Percentiles rank a stretch among this genome's conserved stretches.
These are phyloP conservation scores for Margaritispora aquatica DNA, from an alignment of 495 filamentous ascomycete genomes.

Conservation along the genomic window DNA sequence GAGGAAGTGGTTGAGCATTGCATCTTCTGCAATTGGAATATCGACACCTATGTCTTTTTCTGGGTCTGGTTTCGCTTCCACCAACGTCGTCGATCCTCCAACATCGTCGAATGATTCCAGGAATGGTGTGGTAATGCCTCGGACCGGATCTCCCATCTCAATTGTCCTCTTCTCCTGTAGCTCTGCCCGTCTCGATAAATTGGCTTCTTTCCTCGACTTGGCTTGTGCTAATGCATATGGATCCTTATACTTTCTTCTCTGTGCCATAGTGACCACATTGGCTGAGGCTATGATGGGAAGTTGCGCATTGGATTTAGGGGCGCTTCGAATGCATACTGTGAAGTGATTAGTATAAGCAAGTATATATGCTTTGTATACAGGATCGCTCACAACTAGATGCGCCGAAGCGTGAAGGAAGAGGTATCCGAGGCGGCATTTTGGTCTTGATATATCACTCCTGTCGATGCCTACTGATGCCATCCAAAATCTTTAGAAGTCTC, in stretches of 20 bases:
- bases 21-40: conserved; percentile 29
- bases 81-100: conserved; percentile 21
- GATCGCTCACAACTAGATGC: conserved; percentile 52
- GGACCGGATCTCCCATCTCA: conserved; percentile 67
- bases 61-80: conserved; percentile 32
- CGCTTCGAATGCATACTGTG: conserved; percentile 43
- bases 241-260: conserved; percentile 43
- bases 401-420: conserved; percentile 53
- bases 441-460: background rate
- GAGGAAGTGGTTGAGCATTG: conserved; percentile 69
- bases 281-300: conserved; percentile 18
- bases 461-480: background rate
- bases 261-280: conserved; percentile 19
- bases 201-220: conserved; percentile 71
- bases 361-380: background rate
- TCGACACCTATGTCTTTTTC: conserved; percentile 17
- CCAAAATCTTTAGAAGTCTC: background rate
- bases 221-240: conserved; percentile 66
- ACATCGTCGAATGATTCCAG: conserved; percentile 70
- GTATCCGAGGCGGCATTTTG: conserved; percentile 72
- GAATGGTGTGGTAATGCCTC: conserved; percentile 73
- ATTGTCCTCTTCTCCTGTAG: conserved; percentile 55
- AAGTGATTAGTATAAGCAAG: conserved; percentile 7
- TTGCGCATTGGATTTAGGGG: conserved; percentile 19
- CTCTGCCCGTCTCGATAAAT: conserved; percentile 62